These are phyloP conservation scores for Nicotiana attenuata DNA, from an alignment of 257 asterid species.

Conservation along the genomic window DNA sequence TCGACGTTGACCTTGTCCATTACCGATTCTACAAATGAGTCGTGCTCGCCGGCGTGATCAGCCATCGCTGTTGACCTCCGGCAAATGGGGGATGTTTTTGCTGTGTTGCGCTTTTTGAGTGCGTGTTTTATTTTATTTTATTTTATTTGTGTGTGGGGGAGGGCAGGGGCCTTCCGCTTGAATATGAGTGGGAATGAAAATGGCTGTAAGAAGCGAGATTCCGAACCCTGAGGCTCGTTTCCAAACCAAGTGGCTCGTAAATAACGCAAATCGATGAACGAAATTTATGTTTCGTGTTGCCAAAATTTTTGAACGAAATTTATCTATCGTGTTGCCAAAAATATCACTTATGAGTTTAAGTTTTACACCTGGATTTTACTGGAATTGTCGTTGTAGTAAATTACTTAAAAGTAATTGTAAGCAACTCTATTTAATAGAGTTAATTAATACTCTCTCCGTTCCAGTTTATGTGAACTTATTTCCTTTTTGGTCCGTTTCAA, in stretches of 20 bases:
- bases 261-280: constrained; percentile 17
- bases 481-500: no score
- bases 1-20: constrained; percentile 53
- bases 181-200: not conserved
- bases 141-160: no score
- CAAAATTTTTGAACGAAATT: no score
- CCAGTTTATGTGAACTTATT: no score
- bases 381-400: no score
- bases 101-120: not conserved
- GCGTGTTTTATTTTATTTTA: not conserved
- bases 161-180: not conserved
- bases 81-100: not conserved
- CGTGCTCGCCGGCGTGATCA: constrained; percentile 50
- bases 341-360: no score
- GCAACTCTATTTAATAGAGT: no score
- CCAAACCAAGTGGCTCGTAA: constrained; percentile 15
- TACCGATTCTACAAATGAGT: constrained; percentile 48
- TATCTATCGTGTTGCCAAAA: no score
- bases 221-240: constrained; percentile 29
- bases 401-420: no score
- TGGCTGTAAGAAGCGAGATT: not conserved
- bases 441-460: no score
- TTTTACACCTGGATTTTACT: no score
- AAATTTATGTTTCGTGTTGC: no score
- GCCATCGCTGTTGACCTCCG: constrained; percentile 51